Percentiles rank a stretch among this genome's conserved stretches.
These are phyloP conservation scores for Cardamine resedifolia DNA, from an alignment of 345 rosid species.

Conservation along the genomic window DNA sequence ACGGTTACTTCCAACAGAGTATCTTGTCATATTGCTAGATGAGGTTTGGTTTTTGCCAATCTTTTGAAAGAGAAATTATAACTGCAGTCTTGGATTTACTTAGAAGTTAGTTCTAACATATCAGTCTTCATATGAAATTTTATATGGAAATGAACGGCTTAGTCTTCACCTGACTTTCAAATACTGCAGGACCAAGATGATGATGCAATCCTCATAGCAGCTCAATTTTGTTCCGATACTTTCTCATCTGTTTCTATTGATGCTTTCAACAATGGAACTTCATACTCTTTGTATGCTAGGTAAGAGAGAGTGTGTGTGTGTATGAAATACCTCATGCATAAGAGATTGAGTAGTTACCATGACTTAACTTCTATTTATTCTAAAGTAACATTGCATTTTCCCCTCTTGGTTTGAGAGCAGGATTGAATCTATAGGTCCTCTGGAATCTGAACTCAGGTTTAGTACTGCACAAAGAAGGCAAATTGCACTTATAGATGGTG, in stretches of 20 bases:
- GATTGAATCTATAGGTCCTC: conserved; percentile 75
- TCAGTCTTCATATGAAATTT: background rate
- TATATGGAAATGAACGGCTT: background rate
- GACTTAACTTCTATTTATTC: background rate
- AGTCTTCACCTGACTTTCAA: conserved; percentile 16
- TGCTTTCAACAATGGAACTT: conserved; percentile 53
- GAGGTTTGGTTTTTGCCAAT: conserved; percentile 50
- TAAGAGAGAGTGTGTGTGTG: conserved; percentile 21
- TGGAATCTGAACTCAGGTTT: conserved; percentile 59
- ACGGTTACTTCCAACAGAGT: conserved; percentile 92
- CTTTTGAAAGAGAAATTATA: conserved; percentile 3
- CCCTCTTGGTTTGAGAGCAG: conserved; percentile 43
- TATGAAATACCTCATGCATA: conserved; percentile 5
- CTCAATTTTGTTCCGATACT: conserved; percentile 82
- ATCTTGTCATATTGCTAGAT: conserved; percentile 82
- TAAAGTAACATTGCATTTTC: conserved; percentile 5
- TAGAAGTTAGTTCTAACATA: conserved; percentile 1
- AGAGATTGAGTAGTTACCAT: conserved; percentile 19
- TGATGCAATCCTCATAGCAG: conserved; percentile 77
- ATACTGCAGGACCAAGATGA: conserved; percentile 75
- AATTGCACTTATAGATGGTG: conserved; percentile 69
- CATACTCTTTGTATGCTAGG: conserved; percentile 90
- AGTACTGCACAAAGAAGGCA: conserved; percentile 59
- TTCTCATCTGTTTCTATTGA: conserved; percentile 75
- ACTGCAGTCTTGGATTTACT: conserved; percentile 9